phyloP scores from a whole-genome alignment of 2,329 filamentous ascomycete species.

The Penicillium rolfsii region DNA sequence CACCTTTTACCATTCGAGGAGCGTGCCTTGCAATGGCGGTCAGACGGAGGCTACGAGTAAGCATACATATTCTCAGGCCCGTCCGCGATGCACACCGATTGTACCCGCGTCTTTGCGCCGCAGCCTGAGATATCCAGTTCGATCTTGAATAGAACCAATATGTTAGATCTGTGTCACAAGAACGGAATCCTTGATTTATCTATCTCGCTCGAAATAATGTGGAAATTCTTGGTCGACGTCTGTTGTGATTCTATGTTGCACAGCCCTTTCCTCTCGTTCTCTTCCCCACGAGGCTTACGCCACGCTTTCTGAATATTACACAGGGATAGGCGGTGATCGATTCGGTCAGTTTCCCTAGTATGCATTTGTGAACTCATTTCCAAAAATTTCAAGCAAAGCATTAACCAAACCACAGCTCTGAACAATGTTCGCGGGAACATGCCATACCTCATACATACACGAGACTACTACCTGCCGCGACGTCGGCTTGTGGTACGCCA shows the following conservation, averaged over 20 bases:
- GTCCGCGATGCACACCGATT: constrained; percentile 8
- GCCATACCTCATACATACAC: neutral
- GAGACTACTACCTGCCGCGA: neutral
- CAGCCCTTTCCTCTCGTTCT: neutral
- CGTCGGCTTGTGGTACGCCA: neutral
- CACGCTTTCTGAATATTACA: constrained; percentile 7
- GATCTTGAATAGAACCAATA: constrained; percentile 16
- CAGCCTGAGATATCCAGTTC: constrained; percentile 8
- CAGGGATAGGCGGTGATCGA: neutral
- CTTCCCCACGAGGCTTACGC: constrained; percentile 9
- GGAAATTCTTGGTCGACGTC: neutral
- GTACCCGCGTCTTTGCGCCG: constrained; percentile 25
- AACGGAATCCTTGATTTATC: neutral
- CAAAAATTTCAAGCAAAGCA: neutral
- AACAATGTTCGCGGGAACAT: neutral
- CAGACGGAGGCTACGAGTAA: constrained; percentile 22
- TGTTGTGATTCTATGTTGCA: neutral
- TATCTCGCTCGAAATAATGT: too few species aligned
- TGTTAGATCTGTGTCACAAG: constrained; percentile 17
- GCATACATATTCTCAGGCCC: constrained; percentile 12
- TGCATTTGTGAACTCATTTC: too few species aligned
- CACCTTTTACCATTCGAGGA: neutral
- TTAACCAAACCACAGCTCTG: neutral
- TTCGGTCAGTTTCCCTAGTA: neutral
- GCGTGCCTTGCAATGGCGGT: constrained; percentile 8